phyloP scores from a whole-genome alignment of 192 early-diverging fungal genomes.

The Mortierella alpina region DNA sequence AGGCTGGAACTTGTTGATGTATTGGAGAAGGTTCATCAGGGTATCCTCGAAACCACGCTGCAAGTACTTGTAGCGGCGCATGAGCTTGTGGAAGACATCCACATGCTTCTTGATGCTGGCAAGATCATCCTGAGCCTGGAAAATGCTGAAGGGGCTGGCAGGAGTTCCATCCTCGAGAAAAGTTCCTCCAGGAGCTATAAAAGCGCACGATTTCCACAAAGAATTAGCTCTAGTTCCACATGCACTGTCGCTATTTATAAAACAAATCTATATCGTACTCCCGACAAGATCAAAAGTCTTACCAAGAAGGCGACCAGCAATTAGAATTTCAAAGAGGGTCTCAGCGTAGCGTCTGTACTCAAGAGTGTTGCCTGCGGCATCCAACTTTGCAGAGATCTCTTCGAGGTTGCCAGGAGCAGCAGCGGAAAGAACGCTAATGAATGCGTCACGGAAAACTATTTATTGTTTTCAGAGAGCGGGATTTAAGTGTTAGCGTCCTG shows the following conservation, averaged over 20 bases:
- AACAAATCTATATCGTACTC: slow-evolving; percentile 48
- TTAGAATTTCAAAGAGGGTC: slow-evolving; percentile 92
- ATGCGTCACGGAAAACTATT: slow-evolving; percentile 69
- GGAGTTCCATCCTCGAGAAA: slow-evolving; percentile 82
- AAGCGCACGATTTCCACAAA: no score
- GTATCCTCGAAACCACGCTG: slow-evolving; percentile 88
- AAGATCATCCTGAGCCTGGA: slow-evolving; percentile 74
- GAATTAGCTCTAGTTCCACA: no score
- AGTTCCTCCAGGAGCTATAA: slow-evolving; percentile 78
- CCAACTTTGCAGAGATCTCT: slow-evolving; percentile 79
- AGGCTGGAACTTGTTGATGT: slow-evolving; percentile 88
- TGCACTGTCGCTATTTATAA: not conserved
- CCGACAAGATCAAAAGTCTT: slow-evolving; percentile 37
- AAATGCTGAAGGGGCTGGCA: slow-evolving; percentile 86
- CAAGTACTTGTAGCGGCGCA: slow-evolving; percentile 95
- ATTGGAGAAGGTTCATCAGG: slow-evolving; percentile 84
- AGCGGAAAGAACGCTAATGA: slow-evolving; percentile 60
- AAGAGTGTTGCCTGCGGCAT: slow-evolving; percentile 85
- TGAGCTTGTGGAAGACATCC: slow-evolving; percentile 89
- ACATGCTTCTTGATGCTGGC: slow-evolving; percentile 79
- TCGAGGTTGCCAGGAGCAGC: slow-evolving; percentile 74
- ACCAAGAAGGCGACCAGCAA: slow-evolving; percentile 93
- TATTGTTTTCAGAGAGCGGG: not conserved
- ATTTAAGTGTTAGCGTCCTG: not conserved
- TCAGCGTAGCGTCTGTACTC: slow-evolving; percentile 97